These are phyloP conservation scores for Solanum dulcamara DNA, from an alignment of 257 asterid genomes.

Conservation along the genomic window DNA sequence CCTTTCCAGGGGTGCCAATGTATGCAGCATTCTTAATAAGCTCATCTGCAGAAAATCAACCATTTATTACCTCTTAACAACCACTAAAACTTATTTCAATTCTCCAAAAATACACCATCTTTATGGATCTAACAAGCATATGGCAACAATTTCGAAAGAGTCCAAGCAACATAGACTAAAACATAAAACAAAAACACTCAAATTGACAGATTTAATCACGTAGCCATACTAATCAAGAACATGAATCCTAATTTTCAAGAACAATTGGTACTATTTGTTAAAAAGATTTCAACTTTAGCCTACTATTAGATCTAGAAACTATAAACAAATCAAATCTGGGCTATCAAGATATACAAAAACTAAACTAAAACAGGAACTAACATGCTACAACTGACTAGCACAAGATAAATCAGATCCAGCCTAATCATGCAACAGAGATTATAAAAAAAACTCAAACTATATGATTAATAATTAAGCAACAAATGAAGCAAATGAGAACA, in stretches of 20 bases:
- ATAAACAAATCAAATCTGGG: neutral
- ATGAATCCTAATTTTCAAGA: neutral
- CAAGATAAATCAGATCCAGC: neutral
- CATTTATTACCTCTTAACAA: neutral
- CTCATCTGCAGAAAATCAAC: constrained; percentile 7
- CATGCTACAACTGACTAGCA: neutral
- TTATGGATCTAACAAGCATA: neutral
- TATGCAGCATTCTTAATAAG: constrained; percentile 24
- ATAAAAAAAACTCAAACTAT: neutral
- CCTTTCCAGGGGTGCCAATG: constrained; percentile 37
- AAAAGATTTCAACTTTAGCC: neutral
- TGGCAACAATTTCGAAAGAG: neutral
- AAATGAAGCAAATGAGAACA: neutral
- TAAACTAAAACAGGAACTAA: neutral
- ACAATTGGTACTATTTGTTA: neutral
- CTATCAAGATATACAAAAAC: too few species aligned
- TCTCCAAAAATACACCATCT: neutral
- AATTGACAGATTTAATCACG: neutral
- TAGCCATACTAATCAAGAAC: neutral
- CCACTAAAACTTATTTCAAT: neutral
- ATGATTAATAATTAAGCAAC: neutral
- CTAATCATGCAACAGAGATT: neutral
- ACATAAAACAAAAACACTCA: neutral
- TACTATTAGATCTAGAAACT: neutral
- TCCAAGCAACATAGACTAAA: neutral